Evolutionary conservation across 495 filamentous ascomycete genomes (phyloP).

Genomic region (Cudoniella acicularis): DNA sequence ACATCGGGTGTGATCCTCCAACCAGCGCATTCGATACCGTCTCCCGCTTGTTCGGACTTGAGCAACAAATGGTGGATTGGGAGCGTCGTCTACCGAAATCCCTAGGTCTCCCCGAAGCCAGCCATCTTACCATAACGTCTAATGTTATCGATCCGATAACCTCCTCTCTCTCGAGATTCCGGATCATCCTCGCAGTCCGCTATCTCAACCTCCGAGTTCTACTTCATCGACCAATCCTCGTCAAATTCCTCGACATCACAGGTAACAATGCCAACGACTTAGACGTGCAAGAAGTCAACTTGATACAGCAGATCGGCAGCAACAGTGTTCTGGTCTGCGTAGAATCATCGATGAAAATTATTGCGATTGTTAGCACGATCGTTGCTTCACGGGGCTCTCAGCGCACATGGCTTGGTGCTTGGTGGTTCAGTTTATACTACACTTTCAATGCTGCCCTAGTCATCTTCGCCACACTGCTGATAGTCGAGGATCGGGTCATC

Average conservation of each 20-base stretch:
- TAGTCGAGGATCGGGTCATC: slow-evolving; percentile 17
- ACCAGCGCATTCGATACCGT: slow-evolving; percentile 1
- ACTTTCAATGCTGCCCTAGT: slow-evolving; percentile 36
- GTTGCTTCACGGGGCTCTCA: slow-evolving; percentile 19
- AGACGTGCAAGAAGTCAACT: slow-evolving; percentile 20
- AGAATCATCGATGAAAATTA: slow-evolving; percentile 30
- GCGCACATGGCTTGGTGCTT: slow-evolving; percentile 29
- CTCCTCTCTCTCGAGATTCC: slow-evolving; percentile 13
- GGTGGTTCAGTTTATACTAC: slow-evolving; percentile 36
- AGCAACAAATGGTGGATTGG: slow-evolving; percentile 17
- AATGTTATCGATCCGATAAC: not conserved
- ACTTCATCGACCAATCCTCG: slow-evolving; percentile 33
- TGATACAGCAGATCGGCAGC: slow-evolving; percentile 29
- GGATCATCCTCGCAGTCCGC: slow-evolving; percentile 30
- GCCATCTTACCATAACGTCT: not conserved
- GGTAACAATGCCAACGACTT: slow-evolving; percentile 8
- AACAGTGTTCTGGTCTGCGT: slow-evolving; percentile 31
- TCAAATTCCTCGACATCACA: slow-evolving; percentile 25
- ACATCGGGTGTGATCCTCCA: slow-evolving; percentile 26
- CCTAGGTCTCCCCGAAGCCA: not conserved
- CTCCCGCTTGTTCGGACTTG: not conserved
- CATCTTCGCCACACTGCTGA: slow-evolving; percentile 25
- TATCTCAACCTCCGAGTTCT: slow-evolving; percentile 32
- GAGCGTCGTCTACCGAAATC: not conserved
- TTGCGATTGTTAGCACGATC: slow-evolving; percentile 25